Conservation (phyloP, 345 rosid genomes). For the Gossypium herbaceum region DNA sequence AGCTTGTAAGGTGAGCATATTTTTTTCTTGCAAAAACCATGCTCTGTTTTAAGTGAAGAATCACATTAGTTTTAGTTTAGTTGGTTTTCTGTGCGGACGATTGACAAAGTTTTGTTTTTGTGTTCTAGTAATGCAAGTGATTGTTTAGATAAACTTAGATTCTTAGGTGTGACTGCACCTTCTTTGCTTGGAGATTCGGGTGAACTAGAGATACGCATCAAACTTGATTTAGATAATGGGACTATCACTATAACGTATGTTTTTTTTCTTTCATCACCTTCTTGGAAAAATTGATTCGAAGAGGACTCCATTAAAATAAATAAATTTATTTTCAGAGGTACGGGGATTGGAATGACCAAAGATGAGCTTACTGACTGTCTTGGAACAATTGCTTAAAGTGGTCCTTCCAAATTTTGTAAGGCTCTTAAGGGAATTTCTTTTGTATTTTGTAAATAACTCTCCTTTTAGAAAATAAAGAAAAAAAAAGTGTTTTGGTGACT, state of each 20-base stretch:
- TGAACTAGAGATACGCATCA: constrained; percentile 82
- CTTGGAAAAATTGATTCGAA: not conserved
- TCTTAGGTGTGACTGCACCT: constrained; percentile 90
- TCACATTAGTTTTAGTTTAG: too few species aligned
- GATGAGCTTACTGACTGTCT: constrained; percentile 95
- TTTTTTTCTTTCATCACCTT: not conserved
- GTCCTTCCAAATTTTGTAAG: constrained; percentile 86
- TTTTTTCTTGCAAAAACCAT: not conserved
- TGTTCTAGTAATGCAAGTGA: constrained; percentile 88
- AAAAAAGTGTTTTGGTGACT: not conserved
- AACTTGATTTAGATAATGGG: constrained; percentile 85
- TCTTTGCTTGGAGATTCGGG: constrained; percentile 85
- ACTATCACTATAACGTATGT: constrained; percentile 74
- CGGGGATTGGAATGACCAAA: constrained; percentile 96
- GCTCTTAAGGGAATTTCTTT: constrained; percentile 64
- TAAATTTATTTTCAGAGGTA: constrained; percentile 47
- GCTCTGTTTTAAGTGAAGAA: not conserved
- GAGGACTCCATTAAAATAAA: not conserved
- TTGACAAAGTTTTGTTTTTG: constrained; percentile 21
- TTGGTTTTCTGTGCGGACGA: not conserved
- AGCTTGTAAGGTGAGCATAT: constrained; percentile 76
- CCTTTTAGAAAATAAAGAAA: not conserved
- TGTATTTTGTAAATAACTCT: not conserved
- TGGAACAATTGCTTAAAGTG: constrained; percentile 99
- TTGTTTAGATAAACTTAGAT: constrained; percentile 94